These are phyloP conservation scores for Bathelium albidoporum DNA, from an alignment of 495 filamentous ascomycete genomes.

Conservation along the genomic window DNA sequence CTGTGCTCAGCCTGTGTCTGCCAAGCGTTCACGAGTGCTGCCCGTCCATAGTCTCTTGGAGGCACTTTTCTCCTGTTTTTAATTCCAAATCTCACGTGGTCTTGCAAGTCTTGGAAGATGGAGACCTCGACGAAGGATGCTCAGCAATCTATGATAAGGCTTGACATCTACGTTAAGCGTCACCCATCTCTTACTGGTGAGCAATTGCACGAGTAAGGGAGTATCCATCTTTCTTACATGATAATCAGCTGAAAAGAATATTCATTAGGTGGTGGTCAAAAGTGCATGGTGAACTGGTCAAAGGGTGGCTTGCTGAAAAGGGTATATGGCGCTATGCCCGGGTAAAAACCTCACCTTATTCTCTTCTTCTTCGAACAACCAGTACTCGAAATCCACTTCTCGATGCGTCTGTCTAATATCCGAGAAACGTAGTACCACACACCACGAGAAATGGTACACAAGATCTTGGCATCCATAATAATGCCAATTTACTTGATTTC, in stretches of 20 bases:
- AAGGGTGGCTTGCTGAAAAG: not conserved
- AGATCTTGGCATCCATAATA: slow-evolving; percentile 1
- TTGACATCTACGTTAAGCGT: not conserved
- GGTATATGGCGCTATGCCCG: not conserved
- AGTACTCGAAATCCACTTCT: not conserved
- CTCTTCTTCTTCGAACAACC: not conserved
- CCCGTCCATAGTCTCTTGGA: not conserved
- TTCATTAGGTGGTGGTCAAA: not conserved
- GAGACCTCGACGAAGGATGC: not conserved
- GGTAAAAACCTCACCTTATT: not conserved
- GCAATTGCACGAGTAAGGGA: not conserved
- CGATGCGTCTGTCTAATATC: not conserved
- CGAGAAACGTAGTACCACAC: not conserved
- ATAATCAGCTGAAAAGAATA: not conserved
- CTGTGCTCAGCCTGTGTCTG: not conserved
- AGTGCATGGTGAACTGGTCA: not conserved
- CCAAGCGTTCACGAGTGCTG: not conserved
- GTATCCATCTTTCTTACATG: not conserved
- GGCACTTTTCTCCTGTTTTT: not conserved
- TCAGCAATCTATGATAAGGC: not conserved
- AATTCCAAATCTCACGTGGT: not conserved
- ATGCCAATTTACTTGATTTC: not conserved
- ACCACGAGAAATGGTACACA: not conserved
- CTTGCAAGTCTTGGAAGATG: not conserved
- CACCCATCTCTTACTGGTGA: not conserved